These are phyloP conservation scores for Xylaria scruposa DNA, from an alignment of 495 filamentous ascomycete genomes.

Conservation along the genomic window DNA sequence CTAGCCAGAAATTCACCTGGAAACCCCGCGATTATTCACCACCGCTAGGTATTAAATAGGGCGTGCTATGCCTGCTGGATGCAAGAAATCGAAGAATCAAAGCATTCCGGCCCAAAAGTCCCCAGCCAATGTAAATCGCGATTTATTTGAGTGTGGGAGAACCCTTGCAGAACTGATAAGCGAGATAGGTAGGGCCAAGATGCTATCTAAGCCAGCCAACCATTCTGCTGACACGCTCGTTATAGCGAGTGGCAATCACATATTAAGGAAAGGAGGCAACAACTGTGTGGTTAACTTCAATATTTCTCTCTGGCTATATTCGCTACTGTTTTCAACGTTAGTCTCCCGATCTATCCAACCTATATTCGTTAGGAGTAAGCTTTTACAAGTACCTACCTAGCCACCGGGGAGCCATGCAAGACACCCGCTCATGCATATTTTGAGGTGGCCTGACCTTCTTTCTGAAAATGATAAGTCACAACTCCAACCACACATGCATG, in stretches of 20 bases:
- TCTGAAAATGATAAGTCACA: background rate
- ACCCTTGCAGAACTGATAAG: background rate
- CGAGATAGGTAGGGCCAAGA: constrained; percentile 5
- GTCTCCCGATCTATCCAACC: background rate
- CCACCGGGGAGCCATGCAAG: background rate
- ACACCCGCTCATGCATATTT: background rate
- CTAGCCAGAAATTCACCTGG: background rate
- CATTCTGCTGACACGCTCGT: background rate
- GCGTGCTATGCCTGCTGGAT: background rate
- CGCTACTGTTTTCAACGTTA: background rate
- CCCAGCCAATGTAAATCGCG: too few relatives aligned
- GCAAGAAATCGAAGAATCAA: background rate
- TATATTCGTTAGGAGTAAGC: background rate
- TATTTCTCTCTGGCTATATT: background rate
- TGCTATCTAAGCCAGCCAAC: background rate
- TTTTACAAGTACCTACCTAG: too few relatives aligned
- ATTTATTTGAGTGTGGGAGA: background rate
- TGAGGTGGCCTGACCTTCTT: background rate
- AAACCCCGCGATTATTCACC: too few relatives aligned
- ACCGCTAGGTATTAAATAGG: background rate
- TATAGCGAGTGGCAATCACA: background rate
- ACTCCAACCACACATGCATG: background rate
- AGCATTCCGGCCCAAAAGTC: background rate
- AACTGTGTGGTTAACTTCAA: background rate
- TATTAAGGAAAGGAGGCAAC: background rate